Conservation (phyloP, 768 basidiomycete species). For the Leccinum disarticulatum region DNA sequence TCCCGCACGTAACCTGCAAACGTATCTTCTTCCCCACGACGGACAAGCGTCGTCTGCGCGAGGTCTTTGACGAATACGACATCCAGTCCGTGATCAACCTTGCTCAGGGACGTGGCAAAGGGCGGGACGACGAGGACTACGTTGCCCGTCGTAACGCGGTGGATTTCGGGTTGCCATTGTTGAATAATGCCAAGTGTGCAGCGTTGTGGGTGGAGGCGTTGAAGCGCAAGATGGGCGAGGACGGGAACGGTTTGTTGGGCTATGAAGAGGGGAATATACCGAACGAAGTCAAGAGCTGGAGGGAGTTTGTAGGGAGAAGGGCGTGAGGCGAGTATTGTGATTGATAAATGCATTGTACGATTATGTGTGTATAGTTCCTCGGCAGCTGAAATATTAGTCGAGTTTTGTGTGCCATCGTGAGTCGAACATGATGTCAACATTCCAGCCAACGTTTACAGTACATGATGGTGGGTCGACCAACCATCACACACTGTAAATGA, state of each 20-base stretch:
- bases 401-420: no score
- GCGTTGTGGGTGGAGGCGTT: constrained; percentile 89
- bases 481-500: no score
- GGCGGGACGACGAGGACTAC: constrained; percentile 90
- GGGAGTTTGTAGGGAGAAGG: constrained; percentile 77
- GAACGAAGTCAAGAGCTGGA: constrained; percentile 89
- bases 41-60: constrained; percentile 92
- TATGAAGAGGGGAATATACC: constrained; percentile 91
- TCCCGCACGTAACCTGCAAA: constrained; percentile 78
- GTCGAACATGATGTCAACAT: no score
- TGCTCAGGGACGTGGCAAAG: constrained; percentile 71
- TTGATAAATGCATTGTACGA: background rate
- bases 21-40: constrained; percentile 95
- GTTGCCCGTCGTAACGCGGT: constrained; percentile 96
- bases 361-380: background rate
- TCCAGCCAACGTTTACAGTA: no score
- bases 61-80: constrained; percentile 92
- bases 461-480: no score
- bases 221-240: constrained; percentile 77
- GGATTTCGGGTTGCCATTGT: constrained; percentile 89
- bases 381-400: background rate
- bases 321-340: constrained; percentile 38
- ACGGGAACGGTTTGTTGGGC: constrained; percentile 57
- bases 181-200: constrained; percentile 90
- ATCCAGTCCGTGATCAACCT: constrained; percentile 96